Base-by-base conservation (phyloP, 805 yeast species). In the Myxozyma neotropica region DNA sequence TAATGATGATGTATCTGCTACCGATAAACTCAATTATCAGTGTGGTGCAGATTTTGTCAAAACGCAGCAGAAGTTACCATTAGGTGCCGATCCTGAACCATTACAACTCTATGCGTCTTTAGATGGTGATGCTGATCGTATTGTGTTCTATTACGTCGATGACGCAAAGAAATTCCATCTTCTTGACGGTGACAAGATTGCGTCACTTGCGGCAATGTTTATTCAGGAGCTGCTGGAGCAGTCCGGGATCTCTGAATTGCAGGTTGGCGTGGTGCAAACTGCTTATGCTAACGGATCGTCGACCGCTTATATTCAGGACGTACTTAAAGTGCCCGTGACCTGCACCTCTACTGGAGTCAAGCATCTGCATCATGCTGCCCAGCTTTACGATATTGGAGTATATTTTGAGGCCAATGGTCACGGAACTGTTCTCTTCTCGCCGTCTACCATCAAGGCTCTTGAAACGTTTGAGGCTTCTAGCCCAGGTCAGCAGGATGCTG, bases 391-490 rank as follows among this genome's bases (percentile, higher is more conserved):
- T 69, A 81, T 93, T 62, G 99, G 99, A 26, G 85, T 94, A 15
- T 94, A 94, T 75, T 94, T 94, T 69, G 99, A 94, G 77, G 99
- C 99, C 55, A 94, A 94, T 72, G 99, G 99, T n/a, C 99, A 94
- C 71, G 99, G 99, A 13, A 94, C 99, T 0, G 96, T 93, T 5
- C 78, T 90, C 21, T 94, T 94, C 71, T 83, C 89, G 3, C 79
- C 83, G 0, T 72, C 75, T 13, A 82, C 78, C 51, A 59, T 83
- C 56, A 73, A 73, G 24, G 68, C 71, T 33, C 71, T 77, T n/a
- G 68, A 73, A 48, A 66, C 72, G 12, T 56, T 75, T 17, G 64
- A 72, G 35, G 75, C 83, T 1, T 58, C 71, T 0, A 70, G 77
- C 7, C 79, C 78, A 4, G 77, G 76, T 19, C 84, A 84, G 65